Conservation (phyloP, 352 stramenopile species). For the Blastocystis hominis region DNA sequence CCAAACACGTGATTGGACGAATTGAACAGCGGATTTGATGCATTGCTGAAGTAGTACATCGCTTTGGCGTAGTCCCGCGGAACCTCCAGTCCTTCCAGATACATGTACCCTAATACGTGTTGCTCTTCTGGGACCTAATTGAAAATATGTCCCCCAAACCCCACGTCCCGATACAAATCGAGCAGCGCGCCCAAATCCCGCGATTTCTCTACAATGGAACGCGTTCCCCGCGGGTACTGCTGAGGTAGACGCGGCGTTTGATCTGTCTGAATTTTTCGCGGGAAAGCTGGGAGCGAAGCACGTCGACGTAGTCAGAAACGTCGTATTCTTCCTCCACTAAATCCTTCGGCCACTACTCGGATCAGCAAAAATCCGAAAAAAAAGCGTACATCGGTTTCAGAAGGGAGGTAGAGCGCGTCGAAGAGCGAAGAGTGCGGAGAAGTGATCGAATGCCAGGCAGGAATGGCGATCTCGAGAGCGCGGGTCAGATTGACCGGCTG, state of each 20-base stretch:
- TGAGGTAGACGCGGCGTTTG: background rate
- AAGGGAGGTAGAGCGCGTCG: background rate
- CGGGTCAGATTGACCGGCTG: background rate
- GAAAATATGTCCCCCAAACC: background rate
- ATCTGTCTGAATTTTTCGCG: background rate
- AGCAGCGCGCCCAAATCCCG: background rate
- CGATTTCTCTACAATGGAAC: background rate
- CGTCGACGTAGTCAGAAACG: conserved; percentile 22
- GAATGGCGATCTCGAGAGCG: background rate
- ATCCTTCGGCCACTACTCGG: conserved; percentile 32
- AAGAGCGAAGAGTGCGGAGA: background rate
- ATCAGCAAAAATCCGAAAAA: background rate
- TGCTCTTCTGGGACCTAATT: background rate
- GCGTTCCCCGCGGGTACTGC: background rate
- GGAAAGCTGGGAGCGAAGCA: background rate
- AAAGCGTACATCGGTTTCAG: background rate
- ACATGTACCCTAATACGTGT: conserved; percentile 42
- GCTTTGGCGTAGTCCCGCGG: background rate
- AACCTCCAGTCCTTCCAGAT: background rate
- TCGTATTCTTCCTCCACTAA: background rate
- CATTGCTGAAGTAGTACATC: conserved; percentile 19
- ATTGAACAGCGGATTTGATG: conserved; percentile 28
- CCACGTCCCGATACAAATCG: background rate
- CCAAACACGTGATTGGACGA: conserved; percentile 20
- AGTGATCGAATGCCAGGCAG: background rate